Percentiles rank a stretch among this genome's conserved stretches.
Conservation (phyloP, 2,329 filamentous ascomycete genomes). For the Epichloe aotearoae region DNA sequence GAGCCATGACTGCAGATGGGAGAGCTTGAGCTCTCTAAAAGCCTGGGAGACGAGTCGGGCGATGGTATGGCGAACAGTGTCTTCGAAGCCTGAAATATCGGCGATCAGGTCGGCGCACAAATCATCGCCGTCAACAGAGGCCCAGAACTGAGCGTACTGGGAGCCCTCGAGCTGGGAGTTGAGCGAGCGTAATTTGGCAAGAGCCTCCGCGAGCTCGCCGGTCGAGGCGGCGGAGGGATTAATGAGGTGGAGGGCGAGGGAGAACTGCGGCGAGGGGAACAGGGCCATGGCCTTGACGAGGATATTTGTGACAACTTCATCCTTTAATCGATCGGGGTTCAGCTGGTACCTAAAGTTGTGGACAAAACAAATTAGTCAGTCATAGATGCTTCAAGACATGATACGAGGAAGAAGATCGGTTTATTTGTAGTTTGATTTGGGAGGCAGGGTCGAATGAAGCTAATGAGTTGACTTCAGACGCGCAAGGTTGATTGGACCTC, state of each 20-base stretch:
- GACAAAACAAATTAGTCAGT: neutral
- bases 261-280: slow-evolving; percentile 94
- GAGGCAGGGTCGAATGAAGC: slow-evolving; percentile 53
- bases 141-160: slow-evolving; percentile 89
- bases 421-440: neutral
- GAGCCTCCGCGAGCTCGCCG: slow-evolving; percentile 74
- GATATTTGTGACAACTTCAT: slow-evolving; percentile 97
- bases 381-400: neutral
- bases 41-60: slow-evolving; percentile 74
- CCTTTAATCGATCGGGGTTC: slow-evolving; percentile 94
- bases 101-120: slow-evolving; percentile 91
- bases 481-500: slow-evolving; percentile 24
- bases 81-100: slow-evolving; percentile 90
- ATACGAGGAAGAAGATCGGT: neutral
- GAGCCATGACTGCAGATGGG: slow-evolving; percentile 62
- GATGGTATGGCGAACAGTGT: slow-evolving; percentile 80
- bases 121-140: slow-evolving; percentile 82
- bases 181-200: slow-evolving; percentile 73
- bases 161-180: slow-evolving; percentile 81
- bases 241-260: slow-evolving; percentile 84
- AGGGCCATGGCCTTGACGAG: slow-evolving; percentile 95
- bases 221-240: slow-evolving; percentile 57
- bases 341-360: slow-evolving; percentile 75
- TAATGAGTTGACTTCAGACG: slow-evolving; percentile 29
- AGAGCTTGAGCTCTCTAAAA: slow-evolving; percentile 57